Conservation (phyloP, 2,329 filamentous ascomycete genomes). For the Herpotrichia juniperi region DNA sequence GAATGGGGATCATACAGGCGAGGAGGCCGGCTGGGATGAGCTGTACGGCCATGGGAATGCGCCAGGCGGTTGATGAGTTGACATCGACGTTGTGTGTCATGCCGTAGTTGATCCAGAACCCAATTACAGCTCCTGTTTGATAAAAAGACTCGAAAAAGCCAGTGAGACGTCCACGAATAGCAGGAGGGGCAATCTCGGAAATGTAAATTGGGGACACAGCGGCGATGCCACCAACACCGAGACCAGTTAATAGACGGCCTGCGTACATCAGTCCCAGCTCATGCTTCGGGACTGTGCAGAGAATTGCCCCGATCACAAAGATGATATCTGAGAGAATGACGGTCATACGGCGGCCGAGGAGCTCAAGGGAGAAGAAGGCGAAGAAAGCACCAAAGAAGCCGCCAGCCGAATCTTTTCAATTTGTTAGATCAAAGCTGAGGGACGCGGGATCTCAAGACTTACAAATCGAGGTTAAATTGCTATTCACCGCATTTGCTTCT, state of each 20-base stretch:
- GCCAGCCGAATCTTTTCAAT: slow-evolving; percentile 49
- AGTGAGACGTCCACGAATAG: slow-evolving; percentile 68
- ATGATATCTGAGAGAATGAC: slow-evolving; percentile 55
- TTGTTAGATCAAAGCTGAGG: slow-evolving; percentile 2
- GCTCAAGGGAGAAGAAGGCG: slow-evolving; percentile 53
- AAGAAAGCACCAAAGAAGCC: slow-evolving; percentile 60
- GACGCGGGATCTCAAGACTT: slow-evolving; percentile 5
- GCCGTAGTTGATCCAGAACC: slow-evolving; percentile 51
- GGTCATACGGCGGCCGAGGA: slow-evolving; percentile 58
- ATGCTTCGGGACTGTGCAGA: slow-evolving; percentile 45
- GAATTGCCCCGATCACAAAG: slow-evolving; percentile 50
- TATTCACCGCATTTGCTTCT: slow-evolving; percentile 49
- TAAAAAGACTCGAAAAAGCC: slow-evolving; percentile 71
- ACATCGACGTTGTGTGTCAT: slow-evolving; percentile 48
- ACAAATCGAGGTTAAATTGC: slow-evolving; percentile 56
- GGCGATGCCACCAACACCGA: slow-evolving; percentile 46
- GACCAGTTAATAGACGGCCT: slow-evolving; percentile 47
- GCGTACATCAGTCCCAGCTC: slow-evolving; percentile 49
- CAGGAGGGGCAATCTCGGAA: slow-evolving; percentile 59
- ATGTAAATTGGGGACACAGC: slow-evolving; percentile 47
- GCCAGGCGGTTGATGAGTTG: slow-evolving; percentile 62
- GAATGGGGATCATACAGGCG: slow-evolving; percentile 37
- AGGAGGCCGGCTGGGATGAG: slow-evolving; percentile 48
- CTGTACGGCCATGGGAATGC: slow-evolving; percentile 64
- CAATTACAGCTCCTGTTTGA: slow-evolving; percentile 63